Evolutionary conservation across 768 basidiomycete species (phyloP), one percentile per base, ranked within the genome.

Genomic region (Lentinus tigrinus): DNA sequence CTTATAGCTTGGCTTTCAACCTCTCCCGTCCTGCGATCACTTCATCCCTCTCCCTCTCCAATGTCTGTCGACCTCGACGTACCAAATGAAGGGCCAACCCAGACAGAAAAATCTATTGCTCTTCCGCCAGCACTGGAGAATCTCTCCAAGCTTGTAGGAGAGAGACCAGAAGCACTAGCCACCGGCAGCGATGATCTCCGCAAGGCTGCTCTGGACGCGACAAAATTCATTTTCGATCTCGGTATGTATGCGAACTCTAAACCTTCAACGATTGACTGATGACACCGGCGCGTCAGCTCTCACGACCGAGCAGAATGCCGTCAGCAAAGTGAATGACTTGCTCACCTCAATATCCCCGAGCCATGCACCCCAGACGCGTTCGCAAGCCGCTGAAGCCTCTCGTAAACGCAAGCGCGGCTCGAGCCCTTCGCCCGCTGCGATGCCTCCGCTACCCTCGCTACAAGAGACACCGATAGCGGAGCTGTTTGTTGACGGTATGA

Each of bases 401-500:
- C 51, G 38, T 27, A 78, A 78, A 61, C 77, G 74, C 52, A 80
- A 82, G 72, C 75, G 73, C 38, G 60, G 49, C 24, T 28, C 40
- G 36, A 73, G 70, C 58, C 69, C 64, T 16, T 63, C 70, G n/a
- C 70, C 77, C n/a, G 71, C 58, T 36, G 38, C 70, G 28, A 72
- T 68, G 43, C 47, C 68, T 4, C 53, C 59, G 7, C 47, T 54
- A 9, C 62, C 67, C 4, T 13, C 71, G 11, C 76, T 86, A 49
- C 68, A 76, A 50, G 74, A 74, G 24, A 97, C 96, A 0, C 95
- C 95, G 6, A 72, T 98, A 3, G 76, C 84, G 7, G 82, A 82
- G 36, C 81, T 99, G 19, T 90, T 85, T 58, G 77, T 87, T 13
- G 84, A 93, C 21, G 87, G 81, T 17, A 87, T 97, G 84, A 88